These are phyloP conservation scores for Trichoderma guizhouense DNA, from an alignment of 2,329 filamentous ascomycete genomes.

Conservation along the genomic window DNA sequence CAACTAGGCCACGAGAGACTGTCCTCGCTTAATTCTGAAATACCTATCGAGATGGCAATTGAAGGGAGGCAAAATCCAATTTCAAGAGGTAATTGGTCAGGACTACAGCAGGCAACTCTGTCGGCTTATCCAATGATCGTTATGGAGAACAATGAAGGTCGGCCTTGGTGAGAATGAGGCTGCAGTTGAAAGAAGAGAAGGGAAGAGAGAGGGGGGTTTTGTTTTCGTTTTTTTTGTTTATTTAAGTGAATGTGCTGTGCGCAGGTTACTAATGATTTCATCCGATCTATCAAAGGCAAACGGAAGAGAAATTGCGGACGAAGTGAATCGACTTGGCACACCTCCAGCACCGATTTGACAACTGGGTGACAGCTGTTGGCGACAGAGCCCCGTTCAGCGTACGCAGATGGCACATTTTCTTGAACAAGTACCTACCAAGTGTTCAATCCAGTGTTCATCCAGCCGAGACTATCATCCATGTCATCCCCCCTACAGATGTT, in stretches of 20 bases:
- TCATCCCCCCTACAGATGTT: background rate
- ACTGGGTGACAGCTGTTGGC: constrained; percentile 4
- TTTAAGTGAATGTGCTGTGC: background rate
- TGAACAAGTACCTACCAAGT: background rate
- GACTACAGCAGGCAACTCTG: background rate
- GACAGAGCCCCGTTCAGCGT: background rate
- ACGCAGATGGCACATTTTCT: background rate
- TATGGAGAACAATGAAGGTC: background rate
- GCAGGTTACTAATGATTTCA: background rate
- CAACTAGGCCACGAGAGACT: background rate
- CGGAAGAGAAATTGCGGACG: background rate
- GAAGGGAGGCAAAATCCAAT: background rate
- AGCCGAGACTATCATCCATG: background rate
- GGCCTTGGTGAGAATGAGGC: background rate
- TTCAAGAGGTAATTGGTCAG: background rate
- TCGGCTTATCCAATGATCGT: background rate
- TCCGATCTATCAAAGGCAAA: background rate
- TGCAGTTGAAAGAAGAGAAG: background rate
- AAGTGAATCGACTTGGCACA: background rate
- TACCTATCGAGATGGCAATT: background rate
- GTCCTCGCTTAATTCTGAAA: background rate
- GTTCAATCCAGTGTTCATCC: no score
- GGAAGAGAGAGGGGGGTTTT: background rate
- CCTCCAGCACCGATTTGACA: background rate
- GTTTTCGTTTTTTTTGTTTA: background rate